Conservation (phyloP, 345 rosid genomes). For the Barbarea vulgaris region DNA sequence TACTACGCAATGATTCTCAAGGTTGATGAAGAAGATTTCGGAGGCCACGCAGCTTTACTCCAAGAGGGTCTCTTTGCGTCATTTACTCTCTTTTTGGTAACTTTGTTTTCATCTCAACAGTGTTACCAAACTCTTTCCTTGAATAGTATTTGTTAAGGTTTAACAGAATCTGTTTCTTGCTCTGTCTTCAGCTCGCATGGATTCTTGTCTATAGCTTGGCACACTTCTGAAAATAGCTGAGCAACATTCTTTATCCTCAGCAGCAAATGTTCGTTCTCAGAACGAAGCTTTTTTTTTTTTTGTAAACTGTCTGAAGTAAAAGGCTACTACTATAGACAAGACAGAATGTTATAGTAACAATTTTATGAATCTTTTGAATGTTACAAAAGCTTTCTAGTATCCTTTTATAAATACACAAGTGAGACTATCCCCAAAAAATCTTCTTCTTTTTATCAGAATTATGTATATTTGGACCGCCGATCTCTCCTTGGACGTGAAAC, state of each 20-base stretch:
- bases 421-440: slow-evolving; percentile 34
- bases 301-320: slow-evolving; percentile 4
- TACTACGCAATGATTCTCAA: slow-evolving; percentile 82
- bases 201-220: slow-evolving; percentile 92
- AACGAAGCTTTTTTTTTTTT: slow-evolving; percentile 29
- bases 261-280: slow-evolving; percentile 27
- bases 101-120: slow-evolving; percentile 16
- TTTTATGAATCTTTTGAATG: slow-evolving; percentile 21
- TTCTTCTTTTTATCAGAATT: slow-evolving; percentile 9
- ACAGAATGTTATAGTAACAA: slow-evolving; percentile 18
- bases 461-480: slow-evolving; percentile 48
- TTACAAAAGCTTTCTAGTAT: slow-evolving; percentile 24
- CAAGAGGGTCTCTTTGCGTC: slow-evolving; percentile 97
- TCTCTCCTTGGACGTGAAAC: slow-evolving; percentile 64
- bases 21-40: slow-evolving; percentile 92
- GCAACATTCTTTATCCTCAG: slow-evolving; percentile 18
- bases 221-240: slow-evolving; percentile 57
- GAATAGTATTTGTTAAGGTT: neutral
- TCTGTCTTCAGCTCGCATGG: slow-evolving; percentile 83
- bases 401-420: slow-evolving; percentile 14
- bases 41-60: slow-evolving; percentile 91
- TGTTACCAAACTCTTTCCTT: neutral
- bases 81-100: slow-evolving; percentile 85
- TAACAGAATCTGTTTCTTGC: slow-evolving; percentile 28
- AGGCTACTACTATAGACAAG: neutral